phyloP scores from a whole-genome alignment of 257 asterid species.

The Cruciata laevipes region DNA sequence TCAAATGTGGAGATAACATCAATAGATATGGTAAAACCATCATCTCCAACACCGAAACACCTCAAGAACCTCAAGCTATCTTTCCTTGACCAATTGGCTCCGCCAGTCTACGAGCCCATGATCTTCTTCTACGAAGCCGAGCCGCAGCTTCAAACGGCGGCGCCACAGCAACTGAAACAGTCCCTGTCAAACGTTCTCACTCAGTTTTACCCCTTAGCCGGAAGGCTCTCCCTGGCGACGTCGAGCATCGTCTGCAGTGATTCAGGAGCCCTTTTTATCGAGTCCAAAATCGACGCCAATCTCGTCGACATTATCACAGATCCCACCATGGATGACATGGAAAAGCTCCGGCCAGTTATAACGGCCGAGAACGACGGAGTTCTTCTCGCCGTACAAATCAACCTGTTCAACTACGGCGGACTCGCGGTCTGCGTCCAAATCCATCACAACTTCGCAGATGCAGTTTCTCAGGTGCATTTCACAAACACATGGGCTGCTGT shows the following conservation, averaged over 20 bases:
- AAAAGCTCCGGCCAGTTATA: not conserved
- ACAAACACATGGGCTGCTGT: conserved; percentile 33
- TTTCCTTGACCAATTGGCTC: conserved; percentile 30
- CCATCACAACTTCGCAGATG: conserved; percentile 33
- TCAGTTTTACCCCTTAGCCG: conserved; percentile 35
- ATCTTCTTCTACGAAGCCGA: conserved; percentile 26
- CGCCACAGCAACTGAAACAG: conserved; percentile 19
- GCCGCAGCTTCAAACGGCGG: not conserved
- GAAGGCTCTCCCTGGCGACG: conserved; percentile 13
- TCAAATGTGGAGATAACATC: conserved; percentile 21
- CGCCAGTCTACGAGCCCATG: conserved; percentile 25
- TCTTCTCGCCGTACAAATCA: conserved; percentile 28
- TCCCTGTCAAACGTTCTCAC: conserved; percentile 28
- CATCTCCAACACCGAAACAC: conserved; percentile 31
- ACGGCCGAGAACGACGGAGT: not conserved
- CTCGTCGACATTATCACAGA: conserved; percentile 10
- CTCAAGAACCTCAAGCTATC: conserved; percentile 27
- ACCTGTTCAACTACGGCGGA: conserved; percentile 32
- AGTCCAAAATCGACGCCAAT: conserved; percentile 19
- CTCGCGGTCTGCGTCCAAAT: conserved; percentile 25
- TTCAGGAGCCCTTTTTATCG: conserved; percentile 28
- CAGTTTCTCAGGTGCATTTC: conserved; percentile 26
- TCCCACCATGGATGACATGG: conserved; percentile 6
- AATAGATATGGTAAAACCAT: conserved; percentile 32
- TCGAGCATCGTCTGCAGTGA: conserved; percentile 31